Conservation (phyloP, 495 filamentous ascomycete genomes). For the Lophiostoma macrostomum region DNA sequence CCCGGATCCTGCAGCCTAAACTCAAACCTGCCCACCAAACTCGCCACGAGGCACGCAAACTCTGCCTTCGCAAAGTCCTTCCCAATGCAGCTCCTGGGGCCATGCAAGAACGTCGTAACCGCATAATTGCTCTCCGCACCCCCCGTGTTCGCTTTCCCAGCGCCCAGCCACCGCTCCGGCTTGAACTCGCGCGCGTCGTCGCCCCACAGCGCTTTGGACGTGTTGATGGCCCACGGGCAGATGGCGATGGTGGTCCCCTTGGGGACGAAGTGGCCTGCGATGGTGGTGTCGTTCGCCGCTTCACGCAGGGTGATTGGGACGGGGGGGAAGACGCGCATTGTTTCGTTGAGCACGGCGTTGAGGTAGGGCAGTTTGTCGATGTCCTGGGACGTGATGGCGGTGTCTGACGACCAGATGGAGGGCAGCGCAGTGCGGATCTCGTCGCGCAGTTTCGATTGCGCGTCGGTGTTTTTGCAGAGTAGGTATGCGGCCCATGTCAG, state of each 20-base stretch:
- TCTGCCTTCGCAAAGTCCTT: conserved; percentile 77
- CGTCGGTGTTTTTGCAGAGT: conserved; percentile 55
- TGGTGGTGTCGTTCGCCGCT: conserved; percentile 60
- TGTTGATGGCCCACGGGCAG: conserved; percentile 47
- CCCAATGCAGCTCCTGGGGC: conserved; percentile 49
- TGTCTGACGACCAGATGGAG: conserved; percentile 43
- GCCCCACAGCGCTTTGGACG: conserved; percentile 39
- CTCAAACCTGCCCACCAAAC: conserved; percentile 68
- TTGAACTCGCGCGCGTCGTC: conserved; percentile 43
- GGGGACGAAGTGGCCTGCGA: conserved; percentile 56
- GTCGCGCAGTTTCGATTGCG: conserved; percentile 57
- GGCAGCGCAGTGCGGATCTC: conserved; percentile 65
- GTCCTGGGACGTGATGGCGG: conserved; percentile 48
- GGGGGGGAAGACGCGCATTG: conserved; percentile 56
- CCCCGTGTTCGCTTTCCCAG: conserved; percentile 40
- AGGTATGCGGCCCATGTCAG: conserved; percentile 61
- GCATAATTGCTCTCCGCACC: conserved; percentile 42
- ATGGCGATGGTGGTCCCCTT: conserved; percentile 54
- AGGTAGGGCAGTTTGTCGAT: conserved; percentile 60
- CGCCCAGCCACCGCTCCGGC: conserved; percentile 44
- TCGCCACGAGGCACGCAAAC: conserved; percentile 77
- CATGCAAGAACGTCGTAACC: conserved; percentile 46
- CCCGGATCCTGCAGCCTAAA: conserved; percentile 49
- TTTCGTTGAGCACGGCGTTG: conserved; percentile 60
- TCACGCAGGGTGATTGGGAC: conserved; percentile 62